Evolutionary conservation across 768 basidiomycete genomes (phyloP).

Genomic region (Naganishia vishniacii): DNA sequence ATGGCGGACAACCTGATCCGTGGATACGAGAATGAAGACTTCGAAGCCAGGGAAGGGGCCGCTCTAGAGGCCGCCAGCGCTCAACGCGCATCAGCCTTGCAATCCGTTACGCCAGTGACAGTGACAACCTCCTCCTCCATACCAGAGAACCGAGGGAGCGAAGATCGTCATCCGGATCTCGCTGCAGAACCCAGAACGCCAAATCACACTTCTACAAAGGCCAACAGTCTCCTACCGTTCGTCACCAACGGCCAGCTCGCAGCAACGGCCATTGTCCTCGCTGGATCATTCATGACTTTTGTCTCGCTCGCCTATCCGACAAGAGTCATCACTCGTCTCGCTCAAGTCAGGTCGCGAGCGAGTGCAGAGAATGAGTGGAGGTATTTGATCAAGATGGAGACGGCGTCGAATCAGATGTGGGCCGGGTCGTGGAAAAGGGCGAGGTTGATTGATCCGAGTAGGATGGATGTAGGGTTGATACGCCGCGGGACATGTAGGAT

Average conservation of each 20-base stretch:
- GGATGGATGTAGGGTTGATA: slow-evolving; percentile 11
- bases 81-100: not conserved
- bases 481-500: slow-evolving; percentile 13
- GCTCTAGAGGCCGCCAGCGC: not conserved
- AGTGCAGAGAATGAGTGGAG: not conserved
- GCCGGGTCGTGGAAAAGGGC: slow-evolving; percentile 11
- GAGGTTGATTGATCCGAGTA: slow-evolving; percentile 10
- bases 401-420: slow-evolving; percentile 26
- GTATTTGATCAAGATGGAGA: slow-evolving; percentile 22
- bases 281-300: slow-evolving; percentile 9
- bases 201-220: not conserved
- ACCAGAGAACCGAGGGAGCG: not conserved
- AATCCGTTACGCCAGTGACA: not conserved
- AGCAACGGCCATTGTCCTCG: slow-evolving; percentile 11
- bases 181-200: not conserved
- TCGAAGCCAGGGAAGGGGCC: not conserved
- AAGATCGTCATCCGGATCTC: slow-evolving; percentile 8
- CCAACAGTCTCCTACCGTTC: slow-evolving; percentile 7
- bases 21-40: slow-evolving; percentile 15
- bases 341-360: slow-evolving; percentile 3
- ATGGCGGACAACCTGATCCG: slow-evolving; percentile 16
- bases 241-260: slow-evolving; percentile 18
- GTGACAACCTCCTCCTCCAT: not conserved
- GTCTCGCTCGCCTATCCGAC: slow-evolving; percentile 22
- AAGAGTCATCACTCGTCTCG: slow-evolving; percentile 17